Percentiles rank a stretch among this genome's conserved stretches.
Evolutionary conservation across 495 filamentous ascomycete species (phyloP).

Genomic region (Xylaria curta): DNA sequence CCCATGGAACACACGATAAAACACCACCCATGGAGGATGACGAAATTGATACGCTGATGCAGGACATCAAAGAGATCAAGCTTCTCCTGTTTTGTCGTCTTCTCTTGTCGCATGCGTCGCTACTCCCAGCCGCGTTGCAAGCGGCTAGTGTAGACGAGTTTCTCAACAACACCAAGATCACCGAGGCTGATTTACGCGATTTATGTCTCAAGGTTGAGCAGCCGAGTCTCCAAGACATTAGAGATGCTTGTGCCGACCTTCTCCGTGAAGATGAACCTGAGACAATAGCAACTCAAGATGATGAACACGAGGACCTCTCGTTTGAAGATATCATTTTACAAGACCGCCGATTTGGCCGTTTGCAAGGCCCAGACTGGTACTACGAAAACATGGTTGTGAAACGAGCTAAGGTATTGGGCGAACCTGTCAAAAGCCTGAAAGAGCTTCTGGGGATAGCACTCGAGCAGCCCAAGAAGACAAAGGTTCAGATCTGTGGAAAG

Average conservation of each 20-base stretch:
- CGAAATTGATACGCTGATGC: constrained; percentile 50
- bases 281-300: constrained; percentile 34
- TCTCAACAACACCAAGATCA: constrained; percentile 49
- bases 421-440: not conserved
- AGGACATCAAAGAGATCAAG: constrained; percentile 58
- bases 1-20: constrained; percentile 41
- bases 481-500: constrained; percentile 57
- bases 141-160: constrained; percentile 56
- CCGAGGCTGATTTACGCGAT: constrained; percentile 54
- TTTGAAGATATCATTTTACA: constrained; percentile 36
- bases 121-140: constrained; percentile 52
- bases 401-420: constrained; percentile 25
- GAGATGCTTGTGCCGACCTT: constrained; percentile 61
- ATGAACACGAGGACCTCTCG: constrained; percentile 28
- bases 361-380: constrained; percentile 31
- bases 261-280: constrained; percentile 47
- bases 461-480: constrained; percentile 44
- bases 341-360: constrained; percentile 32
- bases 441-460: constrained; percentile 11
- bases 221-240: constrained; percentile 54
- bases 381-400: constrained; percentile 26
- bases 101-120: constrained; percentile 53
- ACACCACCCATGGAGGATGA: constrained; percentile 49
- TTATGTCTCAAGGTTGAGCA: constrained; percentile 55
- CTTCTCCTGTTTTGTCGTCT: constrained; percentile 58